phyloP scores from a whole-genome alignment of 306 rosid species.

The Corylus heterophylla region DNA sequence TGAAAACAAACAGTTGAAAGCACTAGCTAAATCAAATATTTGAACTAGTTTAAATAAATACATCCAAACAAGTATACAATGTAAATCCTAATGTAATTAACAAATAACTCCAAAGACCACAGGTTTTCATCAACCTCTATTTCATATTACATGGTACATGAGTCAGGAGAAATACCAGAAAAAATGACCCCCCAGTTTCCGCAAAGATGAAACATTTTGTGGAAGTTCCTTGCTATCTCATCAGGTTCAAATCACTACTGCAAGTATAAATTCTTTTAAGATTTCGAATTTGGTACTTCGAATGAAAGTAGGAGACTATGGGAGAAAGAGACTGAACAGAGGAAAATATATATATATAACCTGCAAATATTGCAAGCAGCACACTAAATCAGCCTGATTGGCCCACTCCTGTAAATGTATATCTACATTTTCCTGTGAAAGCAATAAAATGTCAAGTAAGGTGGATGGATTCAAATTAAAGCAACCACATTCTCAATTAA shows the following conservation, averaged over 20 bases:
- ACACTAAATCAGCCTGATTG: too few species aligned
- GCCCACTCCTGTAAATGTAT: too few species aligned
- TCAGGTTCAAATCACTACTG: constrained; percentile 53
- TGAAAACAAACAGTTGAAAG: not conserved
- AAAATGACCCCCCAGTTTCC: constrained; percentile 97
- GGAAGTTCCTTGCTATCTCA: constrained; percentile 70
- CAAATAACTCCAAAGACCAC: constrained; percentile 16
- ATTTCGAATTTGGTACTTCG: too few species aligned
- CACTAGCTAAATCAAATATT: not conserved
- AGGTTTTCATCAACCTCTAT: constrained; percentile 14
- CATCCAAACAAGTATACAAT: not conserved
- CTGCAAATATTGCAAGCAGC: too few species aligned
- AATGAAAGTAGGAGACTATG: too few species aligned
- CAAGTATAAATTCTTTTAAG: too few species aligned
- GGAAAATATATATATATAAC: too few species aligned
- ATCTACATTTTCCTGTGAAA: too few species aligned
- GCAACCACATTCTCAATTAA: too few species aligned
- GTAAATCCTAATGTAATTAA: constrained; percentile 10
- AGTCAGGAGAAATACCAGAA: constrained; percentile 96
- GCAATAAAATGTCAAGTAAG: too few species aligned
- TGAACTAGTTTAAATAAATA: not conserved
- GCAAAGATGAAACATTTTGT: constrained; percentile 68
- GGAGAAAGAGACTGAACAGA: too few species aligned
- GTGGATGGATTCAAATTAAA: too few species aligned
- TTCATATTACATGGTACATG: constrained; percentile 94